Evolutionary conservation across 2,329 filamentous ascomycete species (phyloP).

Genomic region (Diaporthe sp.): DNA sequence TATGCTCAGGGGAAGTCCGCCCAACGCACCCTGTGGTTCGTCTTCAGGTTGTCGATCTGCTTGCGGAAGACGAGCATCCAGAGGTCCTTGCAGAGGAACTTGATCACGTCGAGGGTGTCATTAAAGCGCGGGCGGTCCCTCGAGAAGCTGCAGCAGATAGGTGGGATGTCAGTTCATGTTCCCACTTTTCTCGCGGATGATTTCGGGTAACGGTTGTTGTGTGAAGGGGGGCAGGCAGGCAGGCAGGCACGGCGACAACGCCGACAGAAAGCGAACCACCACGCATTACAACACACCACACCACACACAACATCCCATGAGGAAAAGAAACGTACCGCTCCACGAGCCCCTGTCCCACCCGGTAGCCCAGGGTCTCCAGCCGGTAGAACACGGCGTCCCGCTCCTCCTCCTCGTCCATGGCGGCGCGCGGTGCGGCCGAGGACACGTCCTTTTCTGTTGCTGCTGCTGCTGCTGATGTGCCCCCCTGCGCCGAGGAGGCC

Average conservation of each 20-base stretch:
- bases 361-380: conserved; percentile 86
- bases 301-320: not conserved
- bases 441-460: conserved; percentile 31
- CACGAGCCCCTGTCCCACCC: conserved; percentile 91
- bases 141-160: conserved; percentile 70
- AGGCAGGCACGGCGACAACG: too few relatives aligned
- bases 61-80: conserved; percentile 96
- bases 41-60: conserved; percentile 98
- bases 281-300: not conserved
- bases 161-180: conserved; percentile 31
- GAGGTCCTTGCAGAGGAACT: conserved; percentile 98
- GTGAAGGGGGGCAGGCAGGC: too few relatives aligned
- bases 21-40: conserved; percentile 81
- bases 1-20: conserved; percentile 36
- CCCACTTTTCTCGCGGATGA: conserved; percentile 29
- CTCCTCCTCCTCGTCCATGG: conserved; percentile 81
- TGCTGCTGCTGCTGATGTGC: conserved; percentile 31
- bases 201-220: conserved; percentile 17
- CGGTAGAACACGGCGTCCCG: conserved; percentile 87
- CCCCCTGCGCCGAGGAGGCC: conserved; percentile 40
- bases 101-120: conserved; percentile 94
- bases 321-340: conserved; percentile 73
- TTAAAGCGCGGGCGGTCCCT: conserved; percentile 87
- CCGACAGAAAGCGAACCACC: not conserved
- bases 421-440: conserved; percentile 40